phyloP scores from a whole-genome alignment of 768 basidiomycete species.

The Serendipita sp. region DNA sequence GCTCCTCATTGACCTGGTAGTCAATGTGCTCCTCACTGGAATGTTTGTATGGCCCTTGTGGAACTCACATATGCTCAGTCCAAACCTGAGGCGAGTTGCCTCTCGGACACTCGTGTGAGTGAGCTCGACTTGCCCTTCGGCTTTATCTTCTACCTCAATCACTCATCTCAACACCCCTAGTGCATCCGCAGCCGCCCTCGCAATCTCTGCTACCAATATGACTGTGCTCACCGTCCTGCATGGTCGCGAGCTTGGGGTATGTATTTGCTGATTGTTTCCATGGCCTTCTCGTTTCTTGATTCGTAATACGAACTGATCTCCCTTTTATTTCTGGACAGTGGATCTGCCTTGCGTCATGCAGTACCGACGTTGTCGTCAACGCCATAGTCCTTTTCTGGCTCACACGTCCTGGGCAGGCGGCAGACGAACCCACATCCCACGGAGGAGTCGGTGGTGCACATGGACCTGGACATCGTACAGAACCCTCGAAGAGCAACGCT shows the following conservation, averaged over 20 bases:
- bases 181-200: conserved; percentile 31
- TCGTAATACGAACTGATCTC: no score
- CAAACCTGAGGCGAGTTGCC: conserved; percentile 25
- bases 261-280: background rate
- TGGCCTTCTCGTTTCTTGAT: background rate
- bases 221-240: conserved; percentile 29
- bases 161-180: conserved; percentile 16
- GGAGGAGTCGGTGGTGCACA: background rate
- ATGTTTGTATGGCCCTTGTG: conserved; percentile 35
- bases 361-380: background rate
- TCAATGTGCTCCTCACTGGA: conserved; percentile 14
- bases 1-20: conserved; percentile 20
- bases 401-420: background rate
- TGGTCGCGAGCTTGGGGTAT: conserved; percentile 27
- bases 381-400: conserved; percentile 3
- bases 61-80: conserved; percentile 22
- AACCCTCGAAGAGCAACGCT: background rate
- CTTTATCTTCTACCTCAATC: background rate
- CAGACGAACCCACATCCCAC: conserved; percentile 2
- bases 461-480: background rate
- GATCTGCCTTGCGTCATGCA: background rate
- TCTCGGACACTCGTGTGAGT: conserved; percentile 29
- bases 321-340: background rate
- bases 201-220: conserved; percentile 34
- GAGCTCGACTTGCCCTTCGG: background rate